These are phyloP conservation scores for Zasmidium angulare DNA, from an alignment of 2,329 filamentous ascomycete genomes.

Conservation along the genomic window DNA sequence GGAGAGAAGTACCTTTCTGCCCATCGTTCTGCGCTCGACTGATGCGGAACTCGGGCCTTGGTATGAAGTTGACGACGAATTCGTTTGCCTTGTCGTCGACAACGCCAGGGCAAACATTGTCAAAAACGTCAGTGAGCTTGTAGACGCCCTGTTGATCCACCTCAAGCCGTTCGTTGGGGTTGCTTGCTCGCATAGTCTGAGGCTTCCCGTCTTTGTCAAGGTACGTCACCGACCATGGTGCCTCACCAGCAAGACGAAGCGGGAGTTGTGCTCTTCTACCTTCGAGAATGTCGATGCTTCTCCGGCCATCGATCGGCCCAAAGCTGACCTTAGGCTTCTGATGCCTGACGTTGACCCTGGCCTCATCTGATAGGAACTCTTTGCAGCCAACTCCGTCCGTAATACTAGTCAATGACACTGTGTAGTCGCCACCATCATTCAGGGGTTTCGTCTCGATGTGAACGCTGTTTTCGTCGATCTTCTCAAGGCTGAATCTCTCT, in stretches of 20 bases:
- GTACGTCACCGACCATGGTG: slow-evolving; percentile 80
- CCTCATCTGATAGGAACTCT: slow-evolving; percentile 78
- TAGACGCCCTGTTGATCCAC: slow-evolving; percentile 62
- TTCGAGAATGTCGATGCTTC: slow-evolving; percentile 73
- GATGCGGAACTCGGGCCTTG: slow-evolving; percentile 67
- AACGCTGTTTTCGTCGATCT: slow-evolving; percentile 63
- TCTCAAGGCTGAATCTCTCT: slow-evolving; percentile 63
- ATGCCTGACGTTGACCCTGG: slow-evolving; percentile 80
- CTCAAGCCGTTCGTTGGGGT: slow-evolving; percentile 33
- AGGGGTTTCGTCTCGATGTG: slow-evolving; percentile 75
- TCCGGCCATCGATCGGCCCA: slow-evolving; percentile 78
- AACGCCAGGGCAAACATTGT: slow-evolving; percentile 77
- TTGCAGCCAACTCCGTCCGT: slow-evolving; percentile 86
- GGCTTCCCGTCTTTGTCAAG: slow-evolving; percentile 43
- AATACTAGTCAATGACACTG: slow-evolving; percentile 78
- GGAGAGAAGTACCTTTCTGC: slow-evolving; percentile 54
- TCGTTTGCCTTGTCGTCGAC: slow-evolving; percentile 71
- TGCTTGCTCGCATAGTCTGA: slow-evolving; percentile 42
- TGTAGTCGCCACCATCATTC: slow-evolving; percentile 83
- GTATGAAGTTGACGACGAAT: slow-evolving; percentile 84
- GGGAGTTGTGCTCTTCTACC: slow-evolving; percentile 72
- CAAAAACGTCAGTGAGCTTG: slow-evolving; percentile 73
- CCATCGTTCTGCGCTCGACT: slow-evolving; percentile 64
- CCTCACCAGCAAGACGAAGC: slow-evolving; percentile 78
- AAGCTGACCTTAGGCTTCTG: slow-evolving; percentile 87